A percentile compares a stretch with the other conserved stretches of the same genome.
Evolutionary conservation across 352 stramenopile species (phyloP).

Genomic region (Phytophthora multivora): DNA sequence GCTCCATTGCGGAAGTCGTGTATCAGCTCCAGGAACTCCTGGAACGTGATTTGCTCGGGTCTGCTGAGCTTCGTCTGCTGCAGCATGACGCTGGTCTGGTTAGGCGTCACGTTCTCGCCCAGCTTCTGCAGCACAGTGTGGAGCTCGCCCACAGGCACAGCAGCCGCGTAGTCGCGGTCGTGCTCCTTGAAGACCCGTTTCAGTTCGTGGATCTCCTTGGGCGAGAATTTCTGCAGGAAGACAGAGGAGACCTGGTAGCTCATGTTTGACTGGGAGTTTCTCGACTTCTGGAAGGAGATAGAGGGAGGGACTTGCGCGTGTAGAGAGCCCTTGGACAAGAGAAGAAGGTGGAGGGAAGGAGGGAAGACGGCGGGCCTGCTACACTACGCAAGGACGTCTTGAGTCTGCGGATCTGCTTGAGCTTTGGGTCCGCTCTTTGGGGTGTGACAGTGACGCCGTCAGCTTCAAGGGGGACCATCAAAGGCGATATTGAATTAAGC

Average conservation of each 20-base stretch:
- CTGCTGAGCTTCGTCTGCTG: slow-evolving; percentile 64
- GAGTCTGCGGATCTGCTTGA: slow-evolving; percentile 1
- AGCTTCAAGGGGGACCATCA: slow-evolving; percentile 24
- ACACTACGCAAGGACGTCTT: slow-evolving; percentile 1
- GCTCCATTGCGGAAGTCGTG: slow-evolving; percentile 74
- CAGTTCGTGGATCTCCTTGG: slow-evolving; percentile 88
- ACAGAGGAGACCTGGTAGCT: slow-evolving; percentile 85
- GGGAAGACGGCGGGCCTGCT: neutral
- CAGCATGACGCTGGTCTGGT: slow-evolving; percentile 62
- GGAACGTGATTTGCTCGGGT: slow-evolving; percentile 63
- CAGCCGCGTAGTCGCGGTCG: slow-evolving; percentile 70
- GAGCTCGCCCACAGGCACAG: slow-evolving; percentile 54
- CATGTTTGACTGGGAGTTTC: slow-evolving; percentile 42
- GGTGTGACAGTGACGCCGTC: slow-evolving; percentile 13
- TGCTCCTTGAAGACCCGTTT: slow-evolving; percentile 89
- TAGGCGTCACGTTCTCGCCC: slow-evolving; percentile 78
- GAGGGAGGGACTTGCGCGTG: neutral
- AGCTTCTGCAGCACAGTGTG: slow-evolving; percentile 74
- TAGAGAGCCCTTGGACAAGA: neutral
- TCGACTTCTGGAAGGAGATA: neutral
- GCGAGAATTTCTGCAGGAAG: slow-evolving; percentile 88
- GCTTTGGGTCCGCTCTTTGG: slow-evolving; percentile 4
- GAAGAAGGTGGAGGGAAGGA: neutral
- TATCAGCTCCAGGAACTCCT: slow-evolving; percentile 82
- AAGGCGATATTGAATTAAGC: slow-evolving; percentile 5